A percentile compares a stretch with the other conserved stretches of the same genome.
phyloP scores from a whole-genome alignment of 139 green algal genomes.

The Chlorella sp. region DNA sequence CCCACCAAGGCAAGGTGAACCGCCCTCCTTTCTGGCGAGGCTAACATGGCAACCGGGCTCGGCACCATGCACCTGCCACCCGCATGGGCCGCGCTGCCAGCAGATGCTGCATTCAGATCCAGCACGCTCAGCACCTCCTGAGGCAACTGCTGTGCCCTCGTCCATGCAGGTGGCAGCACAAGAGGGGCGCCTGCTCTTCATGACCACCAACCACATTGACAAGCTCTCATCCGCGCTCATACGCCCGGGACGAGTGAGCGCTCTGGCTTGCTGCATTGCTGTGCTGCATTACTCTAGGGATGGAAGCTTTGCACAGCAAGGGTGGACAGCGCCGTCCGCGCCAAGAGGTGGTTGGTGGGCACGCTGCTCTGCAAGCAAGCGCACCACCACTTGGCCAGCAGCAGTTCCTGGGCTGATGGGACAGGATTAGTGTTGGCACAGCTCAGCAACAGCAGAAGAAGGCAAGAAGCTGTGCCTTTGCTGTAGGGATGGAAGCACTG shows the following conservation, averaged over 20 bases:
- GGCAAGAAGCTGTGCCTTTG: background rate
- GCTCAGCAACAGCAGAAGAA: background rate
- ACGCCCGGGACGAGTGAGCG: conserved; percentile 32
- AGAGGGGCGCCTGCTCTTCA: conserved; percentile 48
- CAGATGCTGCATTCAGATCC: background rate
- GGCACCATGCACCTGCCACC: background rate
- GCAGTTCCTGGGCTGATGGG: too few species aligned
- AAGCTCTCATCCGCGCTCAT: conserved; percentile 37
- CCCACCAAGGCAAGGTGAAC: too few species aligned
- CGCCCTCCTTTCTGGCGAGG: too few species aligned
- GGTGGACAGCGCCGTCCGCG: too few species aligned
- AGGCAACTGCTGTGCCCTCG: background rate
- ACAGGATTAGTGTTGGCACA: background rate
- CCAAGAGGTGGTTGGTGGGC: conserved; percentile 6
- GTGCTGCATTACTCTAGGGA: too few species aligned
- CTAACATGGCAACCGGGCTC: background rate
- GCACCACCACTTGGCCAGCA: background rate
- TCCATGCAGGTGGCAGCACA: conserved; percentile 20
- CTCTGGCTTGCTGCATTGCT: too few species aligned
- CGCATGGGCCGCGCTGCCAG: background rate
- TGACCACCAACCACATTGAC: conserved; percentile 59
- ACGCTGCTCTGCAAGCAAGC: background rate
- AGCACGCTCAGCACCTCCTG: background rate
- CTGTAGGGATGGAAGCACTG: background rate
- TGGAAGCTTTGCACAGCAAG: too few species aligned